A percentile compares a stretch with the other conserved stretches of the same genome.
Evolutionary conservation across 495 filamentous ascomycete species (phyloP).

Genomic region (Filosporella fistucella): DNA sequence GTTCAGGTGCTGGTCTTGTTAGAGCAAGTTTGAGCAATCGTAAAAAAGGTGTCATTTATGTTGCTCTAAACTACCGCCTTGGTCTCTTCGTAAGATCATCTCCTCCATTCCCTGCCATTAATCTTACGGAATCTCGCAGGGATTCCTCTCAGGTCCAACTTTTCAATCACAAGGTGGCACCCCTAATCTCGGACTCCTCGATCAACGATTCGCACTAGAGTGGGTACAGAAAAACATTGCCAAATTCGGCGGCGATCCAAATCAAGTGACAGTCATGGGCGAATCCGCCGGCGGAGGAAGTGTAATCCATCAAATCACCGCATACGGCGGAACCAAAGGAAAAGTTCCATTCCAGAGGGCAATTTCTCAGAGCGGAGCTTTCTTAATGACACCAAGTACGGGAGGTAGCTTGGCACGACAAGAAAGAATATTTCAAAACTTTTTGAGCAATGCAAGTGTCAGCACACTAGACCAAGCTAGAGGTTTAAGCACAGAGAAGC

Average conservation of each 20-base stretch:
- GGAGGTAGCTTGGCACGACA: too few species aligned
- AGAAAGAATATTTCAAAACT: conserved; percentile 16
- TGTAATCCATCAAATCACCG: conserved; percentile 63
- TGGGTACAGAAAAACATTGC: conserved; percentile 71
- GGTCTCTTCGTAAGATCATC: conserved; percentile 19
- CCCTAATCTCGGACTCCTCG: conserved; percentile 61
- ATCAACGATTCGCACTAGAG: conserved; percentile 64
- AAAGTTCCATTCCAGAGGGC: conserved; percentile 23
- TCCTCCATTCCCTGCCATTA: too few species aligned
- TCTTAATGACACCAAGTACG: conserved; percentile 12
- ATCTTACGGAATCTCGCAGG: conserved; percentile 26
- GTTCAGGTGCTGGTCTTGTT: conserved; percentile 40
- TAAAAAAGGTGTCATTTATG: conserved; percentile 51
- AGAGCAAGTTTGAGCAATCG: conserved; percentile 30
- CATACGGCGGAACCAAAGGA: conserved; percentile 37
- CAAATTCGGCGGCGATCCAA: conserved; percentile 64
- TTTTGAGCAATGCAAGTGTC: conserved; percentile 21
- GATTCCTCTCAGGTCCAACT: conserved; percentile 50
- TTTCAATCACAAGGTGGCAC: conserved; percentile 46
- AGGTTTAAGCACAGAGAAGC: conserved; percentile 35
- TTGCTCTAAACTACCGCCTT: conserved; percentile 58
- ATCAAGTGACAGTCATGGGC: conserved; percentile 63
- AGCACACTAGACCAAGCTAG: conserved; percentile 45
- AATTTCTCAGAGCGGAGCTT: conserved; percentile 26
- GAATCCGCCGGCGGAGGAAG: conserved; percentile 66